Percentiles rank a stretch among this genome's conserved stretches.
Evolutionary conservation across 345 rosid species (phyloP).

Genomic region (Arabidopsis suecica): DNA sequence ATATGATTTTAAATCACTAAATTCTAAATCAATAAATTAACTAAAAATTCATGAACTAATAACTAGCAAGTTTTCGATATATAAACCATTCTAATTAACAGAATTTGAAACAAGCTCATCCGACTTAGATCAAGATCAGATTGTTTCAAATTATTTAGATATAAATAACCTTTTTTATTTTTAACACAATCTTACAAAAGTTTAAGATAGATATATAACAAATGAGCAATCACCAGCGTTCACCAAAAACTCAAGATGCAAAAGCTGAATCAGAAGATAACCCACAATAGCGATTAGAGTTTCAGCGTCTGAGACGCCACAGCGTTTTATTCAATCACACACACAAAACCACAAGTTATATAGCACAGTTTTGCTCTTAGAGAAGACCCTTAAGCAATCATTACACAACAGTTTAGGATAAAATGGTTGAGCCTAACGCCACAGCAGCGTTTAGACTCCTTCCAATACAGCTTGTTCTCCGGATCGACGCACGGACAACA

Average conservation of each 20-base stretch:
- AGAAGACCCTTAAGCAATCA: slow-evolving; percentile 60
- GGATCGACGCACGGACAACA: slow-evolving; percentile 56
- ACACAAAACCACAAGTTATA: not conserved
- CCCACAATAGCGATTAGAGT: slow-evolving; percentile 24
- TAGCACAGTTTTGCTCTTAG: not conserved
- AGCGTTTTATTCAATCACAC: slow-evolving; percentile 35
- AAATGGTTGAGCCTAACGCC: slow-evolving; percentile 66
- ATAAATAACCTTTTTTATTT: not conserved
- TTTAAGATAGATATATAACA: not conserved
- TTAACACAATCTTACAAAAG: slow-evolving; percentile 17
- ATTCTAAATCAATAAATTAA: not conserved
- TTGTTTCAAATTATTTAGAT: not conserved
- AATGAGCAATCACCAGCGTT: not conserved
- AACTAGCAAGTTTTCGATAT: not conserved
- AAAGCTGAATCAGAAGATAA: slow-evolving; percentile 7
- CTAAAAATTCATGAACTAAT: not conserved
- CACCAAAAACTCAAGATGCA: slow-evolving; percentile 15
- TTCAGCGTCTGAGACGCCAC: slow-evolving; percentile 32
- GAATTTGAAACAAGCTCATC: not conserved
- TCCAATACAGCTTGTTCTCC: slow-evolving; percentile 60
- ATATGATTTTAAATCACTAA: no score
- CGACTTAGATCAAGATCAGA: not conserved
- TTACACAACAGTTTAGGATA: slow-evolving; percentile 79
- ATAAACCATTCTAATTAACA: not conserved
- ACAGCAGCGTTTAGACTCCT: slow-evolving; percentile 57